Percentiles rank a stretch among this genome's conserved stretches.
Evolutionary conservation across 2,329 filamentous ascomycete genomes (phyloP).

Genomic region (Cladosporium sp.): DNA sequence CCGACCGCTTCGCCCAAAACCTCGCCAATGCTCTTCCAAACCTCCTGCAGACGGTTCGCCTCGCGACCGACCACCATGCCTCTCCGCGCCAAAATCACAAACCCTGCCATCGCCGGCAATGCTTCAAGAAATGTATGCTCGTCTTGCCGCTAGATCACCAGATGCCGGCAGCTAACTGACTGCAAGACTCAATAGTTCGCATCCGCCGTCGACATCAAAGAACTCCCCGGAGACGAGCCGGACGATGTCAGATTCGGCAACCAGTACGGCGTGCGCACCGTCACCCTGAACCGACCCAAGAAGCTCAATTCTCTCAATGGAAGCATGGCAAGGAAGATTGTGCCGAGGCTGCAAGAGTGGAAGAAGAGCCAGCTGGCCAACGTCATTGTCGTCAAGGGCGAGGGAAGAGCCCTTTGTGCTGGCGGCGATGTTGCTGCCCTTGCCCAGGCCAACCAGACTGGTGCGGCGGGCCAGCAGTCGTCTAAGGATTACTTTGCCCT

Average conservation of each 20-base stretch:
- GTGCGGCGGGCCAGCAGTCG: slow-evolving; percentile 63
- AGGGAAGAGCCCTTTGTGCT: slow-evolving; percentile 82
- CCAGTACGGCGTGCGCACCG: slow-evolving; percentile 80
- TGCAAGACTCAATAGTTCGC: slow-evolving; percentile 25
- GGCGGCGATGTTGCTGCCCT: slow-evolving; percentile 85
- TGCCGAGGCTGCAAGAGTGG: slow-evolving; percentile 87
- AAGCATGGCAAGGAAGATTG: slow-evolving; percentile 93
- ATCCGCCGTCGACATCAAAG: slow-evolving; percentile 38
- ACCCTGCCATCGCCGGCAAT: slow-evolving; percentile 51
- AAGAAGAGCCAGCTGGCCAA: slow-evolving; percentile 91
- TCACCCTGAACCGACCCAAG: slow-evolving; percentile 88
- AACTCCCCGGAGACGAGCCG: slow-evolving; percentile 64
- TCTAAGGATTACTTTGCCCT: slow-evolving; percentile 85
- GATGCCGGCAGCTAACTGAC: slow-evolving; percentile 28
- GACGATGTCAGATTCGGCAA: slow-evolving; percentile 92
- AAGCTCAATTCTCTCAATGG: slow-evolving; percentile 90
- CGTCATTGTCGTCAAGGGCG: slow-evolving; percentile 85
- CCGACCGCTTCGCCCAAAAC: slow-evolving; percentile 1
- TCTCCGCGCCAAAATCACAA: slow-evolving; percentile 68
- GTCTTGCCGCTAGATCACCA: slow-evolving; percentile 19
- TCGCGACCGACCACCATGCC: slow-evolving; percentile 58
- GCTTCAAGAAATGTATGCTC: slow-evolving; percentile 47
- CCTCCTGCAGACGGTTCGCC: slow-evolving; percentile 36
- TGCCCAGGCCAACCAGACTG: slow-evolving; percentile 65
- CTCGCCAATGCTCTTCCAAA: slow-evolving; percentile 43